Percentiles rank a stretch among this genome's conserved stretches.
Evolutionary conservation across 2,329 filamentous ascomycete species (phyloP).

Genomic region (Clonostachys solani): DNA sequence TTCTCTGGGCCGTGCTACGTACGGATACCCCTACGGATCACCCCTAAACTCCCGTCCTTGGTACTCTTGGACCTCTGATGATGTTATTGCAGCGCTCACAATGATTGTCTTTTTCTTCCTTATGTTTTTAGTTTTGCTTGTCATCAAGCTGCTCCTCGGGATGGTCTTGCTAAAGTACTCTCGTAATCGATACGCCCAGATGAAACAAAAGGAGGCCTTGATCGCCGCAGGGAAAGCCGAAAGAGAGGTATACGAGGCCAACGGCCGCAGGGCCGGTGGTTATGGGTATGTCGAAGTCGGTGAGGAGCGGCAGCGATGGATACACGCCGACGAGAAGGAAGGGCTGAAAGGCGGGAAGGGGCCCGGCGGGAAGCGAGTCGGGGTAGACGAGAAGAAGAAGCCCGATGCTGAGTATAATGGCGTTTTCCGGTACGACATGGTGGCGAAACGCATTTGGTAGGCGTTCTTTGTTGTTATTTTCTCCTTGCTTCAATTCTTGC

Average conservation of each 20-base stretch:
- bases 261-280: constrained; percentile 72
- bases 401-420: constrained; percentile 47
- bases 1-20: constrained; percentile 70
- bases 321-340: constrained; percentile 81
- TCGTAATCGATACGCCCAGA: constrained; percentile 71
- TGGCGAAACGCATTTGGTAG: constrained; percentile 93
- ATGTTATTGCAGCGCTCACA: constrained; percentile 71
- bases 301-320: constrained; percentile 80
- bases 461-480: not conserved
- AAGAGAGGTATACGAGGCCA: constrained; percentile 57
- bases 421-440: constrained; percentile 87
- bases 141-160: constrained; percentile 71
- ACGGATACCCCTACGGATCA: constrained; percentile 48
- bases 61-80: constrained; percentile 62
- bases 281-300: constrained; percentile 85
- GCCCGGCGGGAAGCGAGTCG: constrained; percentile 50
- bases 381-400: constrained; percentile 31
- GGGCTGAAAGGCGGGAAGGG: constrained; percentile 51
- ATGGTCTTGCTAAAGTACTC: constrained; percentile 82
- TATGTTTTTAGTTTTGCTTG: constrained; percentile 78
- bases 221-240: constrained; percentile 40
- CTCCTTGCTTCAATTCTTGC: not conserved
- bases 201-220: constrained; percentile 66
- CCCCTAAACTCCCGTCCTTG: constrained; percentile 34
- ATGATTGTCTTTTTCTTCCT: constrained; percentile 84